Percentiles rank a stretch among this genome's conserved stretches.
phyloP scores from a whole-genome alignment of 2,329 filamentous ascomycete species.

The Verticillium isaacii region DNA sequence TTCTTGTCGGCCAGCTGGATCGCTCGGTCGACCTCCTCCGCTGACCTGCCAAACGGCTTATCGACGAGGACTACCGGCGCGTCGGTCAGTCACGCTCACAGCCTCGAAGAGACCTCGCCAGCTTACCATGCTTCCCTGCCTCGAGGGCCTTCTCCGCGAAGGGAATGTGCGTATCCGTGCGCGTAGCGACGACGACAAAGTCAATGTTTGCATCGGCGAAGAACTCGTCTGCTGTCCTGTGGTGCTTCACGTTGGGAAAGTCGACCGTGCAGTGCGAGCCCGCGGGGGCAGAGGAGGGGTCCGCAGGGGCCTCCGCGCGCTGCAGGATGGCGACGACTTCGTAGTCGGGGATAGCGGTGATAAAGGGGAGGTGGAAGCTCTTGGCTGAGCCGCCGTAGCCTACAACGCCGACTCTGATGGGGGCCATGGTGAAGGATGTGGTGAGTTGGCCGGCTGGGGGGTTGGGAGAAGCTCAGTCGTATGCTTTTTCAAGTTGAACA shows the following conservation, averaged over 20 bases:
- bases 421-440: constrained; percentile 8
- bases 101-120: neutral
- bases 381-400: constrained; percentile 45
- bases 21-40: constrained; percentile 51
- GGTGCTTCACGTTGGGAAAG: constrained; percentile 46
- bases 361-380: constrained; percentile 46
- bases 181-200: constrained; percentile 57
- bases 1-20: constrained; percentile 40
- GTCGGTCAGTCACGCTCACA: neutral
- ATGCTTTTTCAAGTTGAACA: too few species aligned
- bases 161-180: constrained; percentile 43
- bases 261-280: constrained; percentile 44
- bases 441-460: too few species aligned
- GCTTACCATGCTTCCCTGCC: constrained; percentile 51
- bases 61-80: constrained; percentile 51
- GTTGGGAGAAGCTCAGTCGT: too few species aligned
- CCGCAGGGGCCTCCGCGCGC: constrained; percentile 31
- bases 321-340: constrained; percentile 43
- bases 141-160: constrained; percentile 52
- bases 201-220: constrained; percentile 54
- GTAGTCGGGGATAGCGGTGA: constrained; percentile 38
- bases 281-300: constrained; percentile 17
- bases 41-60: constrained; percentile 61
- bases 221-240: constrained; percentile 53
- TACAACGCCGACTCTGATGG: constrained; percentile 42